Evolutionary conservation across 305 asterid species (phyloP).

Genomic region (Solanum aculeatissimum): DNA sequence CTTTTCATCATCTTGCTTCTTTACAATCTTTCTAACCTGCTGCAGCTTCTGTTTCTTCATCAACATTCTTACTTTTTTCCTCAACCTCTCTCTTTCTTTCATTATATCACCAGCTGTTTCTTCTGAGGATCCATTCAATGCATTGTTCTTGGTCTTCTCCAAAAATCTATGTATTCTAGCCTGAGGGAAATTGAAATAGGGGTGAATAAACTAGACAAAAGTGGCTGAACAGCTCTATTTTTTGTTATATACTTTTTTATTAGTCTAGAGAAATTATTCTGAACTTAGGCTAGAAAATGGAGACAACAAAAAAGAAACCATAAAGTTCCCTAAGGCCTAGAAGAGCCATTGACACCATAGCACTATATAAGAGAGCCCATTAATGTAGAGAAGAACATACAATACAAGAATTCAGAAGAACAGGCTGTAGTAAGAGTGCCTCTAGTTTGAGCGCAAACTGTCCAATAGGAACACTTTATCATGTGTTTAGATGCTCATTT

Average conservation of each 20-base stretch:
- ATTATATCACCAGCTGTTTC: conserved; percentile 38
- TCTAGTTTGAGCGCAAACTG: background rate
- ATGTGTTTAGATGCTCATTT: background rate
- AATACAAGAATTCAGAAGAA: background rate
- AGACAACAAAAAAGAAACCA: background rate
- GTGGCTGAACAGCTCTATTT: background rate
- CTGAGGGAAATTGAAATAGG: conserved; percentile 32
- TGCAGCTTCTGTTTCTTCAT: conserved; percentile 68
- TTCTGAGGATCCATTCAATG: conserved; percentile 42
- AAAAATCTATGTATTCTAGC: conserved; percentile 71
- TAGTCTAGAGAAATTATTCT: background rate
- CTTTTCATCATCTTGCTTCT: conserved; percentile 46
- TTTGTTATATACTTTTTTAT: background rate
- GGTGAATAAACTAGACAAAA: conserved; percentile 2
- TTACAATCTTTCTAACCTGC: conserved; percentile 58
- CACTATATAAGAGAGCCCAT: background rate
- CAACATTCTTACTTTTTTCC: conserved; percentile 59
- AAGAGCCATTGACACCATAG: background rate
- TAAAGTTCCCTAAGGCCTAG: background rate
- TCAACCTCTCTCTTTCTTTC: conserved; percentile 44
- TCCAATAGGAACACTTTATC: background rate
- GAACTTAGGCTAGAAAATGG: background rate
- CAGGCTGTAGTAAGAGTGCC: background rate
- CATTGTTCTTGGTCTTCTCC: conserved; percentile 58
- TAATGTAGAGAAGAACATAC: background rate